phyloP scores from a whole-genome alignment of 345 rosid genomes.

The Triadica sebifera region DNA sequence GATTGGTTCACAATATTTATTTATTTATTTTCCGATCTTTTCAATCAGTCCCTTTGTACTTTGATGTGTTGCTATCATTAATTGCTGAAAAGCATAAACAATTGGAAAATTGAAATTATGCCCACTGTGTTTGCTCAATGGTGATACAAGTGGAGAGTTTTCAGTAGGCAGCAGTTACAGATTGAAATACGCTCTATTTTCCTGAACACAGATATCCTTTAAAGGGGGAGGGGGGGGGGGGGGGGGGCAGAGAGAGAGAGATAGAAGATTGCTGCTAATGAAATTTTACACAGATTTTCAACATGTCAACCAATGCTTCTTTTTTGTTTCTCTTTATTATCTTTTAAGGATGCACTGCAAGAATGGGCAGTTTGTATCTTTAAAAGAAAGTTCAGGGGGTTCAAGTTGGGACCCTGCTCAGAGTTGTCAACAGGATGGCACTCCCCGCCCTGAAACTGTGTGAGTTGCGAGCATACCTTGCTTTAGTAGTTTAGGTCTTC shows the following conservation, averaged over 20 bases:
- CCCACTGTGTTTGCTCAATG: not conserved
- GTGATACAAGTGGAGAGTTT: not conserved
- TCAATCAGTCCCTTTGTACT: not conserved
- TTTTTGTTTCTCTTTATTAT: conserved; percentile 19
- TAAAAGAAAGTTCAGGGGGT: conserved; percentile 48
- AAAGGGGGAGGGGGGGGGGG: no score
- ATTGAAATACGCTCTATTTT: no score
- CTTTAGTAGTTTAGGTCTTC: conserved; percentile 13
- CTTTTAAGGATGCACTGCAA: conserved; percentile 64
- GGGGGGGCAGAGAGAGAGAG: no score
- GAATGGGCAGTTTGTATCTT: conserved; percentile 72
- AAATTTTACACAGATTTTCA: not conserved
- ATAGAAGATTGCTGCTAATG: no score
- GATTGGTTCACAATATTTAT: not conserved
- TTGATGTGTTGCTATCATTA: not conserved
- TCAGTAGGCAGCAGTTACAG: not conserved
- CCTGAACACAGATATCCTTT: no score
- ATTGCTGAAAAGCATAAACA: not conserved
- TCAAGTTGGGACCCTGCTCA: conserved; percentile 57
- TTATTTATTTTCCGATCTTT: not conserved
- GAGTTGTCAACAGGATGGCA: conserved; percentile 45
- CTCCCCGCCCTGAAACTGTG: conserved; percentile 49
- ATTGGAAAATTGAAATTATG: not conserved
- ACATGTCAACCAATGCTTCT: not conserved
- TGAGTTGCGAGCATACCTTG: conserved; percentile 40